These are phyloP conservation scores for Globisporangium acanthophoron DNA, from an alignment of 352 stramenopile species.

Conservation along the genomic window DNA sequence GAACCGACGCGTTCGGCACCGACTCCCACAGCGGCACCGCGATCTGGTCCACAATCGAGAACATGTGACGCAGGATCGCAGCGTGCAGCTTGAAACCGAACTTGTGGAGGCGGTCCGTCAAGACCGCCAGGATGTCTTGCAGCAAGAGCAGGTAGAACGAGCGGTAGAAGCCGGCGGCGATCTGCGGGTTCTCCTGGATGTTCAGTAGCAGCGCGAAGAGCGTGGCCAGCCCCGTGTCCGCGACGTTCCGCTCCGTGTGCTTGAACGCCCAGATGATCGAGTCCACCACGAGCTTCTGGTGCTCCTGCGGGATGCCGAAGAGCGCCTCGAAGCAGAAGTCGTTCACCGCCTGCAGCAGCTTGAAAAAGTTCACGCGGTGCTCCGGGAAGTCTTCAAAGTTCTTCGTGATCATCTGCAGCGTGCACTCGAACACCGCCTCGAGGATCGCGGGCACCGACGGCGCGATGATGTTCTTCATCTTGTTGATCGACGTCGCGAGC, in stretches of 20 bases:
- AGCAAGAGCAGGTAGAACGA: slow-evolving; percentile 94
- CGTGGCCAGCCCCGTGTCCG: slow-evolving; percentile 96
- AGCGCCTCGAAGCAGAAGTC: slow-evolving; percentile 96
- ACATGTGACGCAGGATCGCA: slow-evolving; percentile 97
- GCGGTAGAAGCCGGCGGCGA: slow-evolving; percentile 97
- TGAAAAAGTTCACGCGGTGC: slow-evolving; percentile 98
- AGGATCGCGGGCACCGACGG: slow-evolving; percentile 92
- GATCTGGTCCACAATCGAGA: slow-evolving; percentile 96
- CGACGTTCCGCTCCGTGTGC: slow-evolving; percentile 98
- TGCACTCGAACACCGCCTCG: slow-evolving; percentile 97
- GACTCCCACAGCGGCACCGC: slow-evolving; percentile 94
- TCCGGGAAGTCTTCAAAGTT: slow-evolving; percentile 99
- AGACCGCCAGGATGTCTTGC: slow-evolving; percentile 95
- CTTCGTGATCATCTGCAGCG: slow-evolving; percentile 99
- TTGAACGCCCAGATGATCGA: slow-evolving; percentile 99
- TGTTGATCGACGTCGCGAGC: slow-evolving; percentile 95
- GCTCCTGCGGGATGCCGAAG: slow-evolving; percentile 95
- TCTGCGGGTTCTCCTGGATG: slow-evolving; percentile 91
- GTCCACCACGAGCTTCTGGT: slow-evolving; percentile 99
- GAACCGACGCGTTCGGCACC: slow-evolving; percentile 64
- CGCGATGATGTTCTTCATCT: slow-evolving; percentile 90
- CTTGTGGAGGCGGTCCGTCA: slow-evolving; percentile 99
- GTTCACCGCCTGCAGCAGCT: slow-evolving; percentile 94
- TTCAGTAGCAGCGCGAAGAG: slow-evolving; percentile 96
- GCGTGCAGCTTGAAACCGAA: slow-evolving; percentile 98